These are phyloP conservation scores for Penicillium fuscoglaucum DNA, from an alignment of 2,329 filamentous ascomycete species.

Conservation along the genomic window DNA sequence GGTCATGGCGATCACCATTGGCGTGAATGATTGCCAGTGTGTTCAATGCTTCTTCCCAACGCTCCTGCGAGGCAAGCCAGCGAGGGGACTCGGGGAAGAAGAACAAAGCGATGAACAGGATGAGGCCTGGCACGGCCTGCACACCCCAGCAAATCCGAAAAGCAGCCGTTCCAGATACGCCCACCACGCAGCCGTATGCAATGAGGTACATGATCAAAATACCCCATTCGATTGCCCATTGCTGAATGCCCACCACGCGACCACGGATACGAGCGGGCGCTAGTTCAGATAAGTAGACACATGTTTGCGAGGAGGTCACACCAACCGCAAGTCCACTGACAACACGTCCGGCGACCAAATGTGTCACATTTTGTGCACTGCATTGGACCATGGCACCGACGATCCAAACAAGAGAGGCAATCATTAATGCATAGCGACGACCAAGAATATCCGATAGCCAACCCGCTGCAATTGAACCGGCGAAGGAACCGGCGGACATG, in stretches of 20 bases:
- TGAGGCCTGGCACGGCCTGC: constrained; percentile 60
- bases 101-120: constrained; percentile 56
- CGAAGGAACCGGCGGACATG: constrained; percentile 40
- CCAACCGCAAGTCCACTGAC: constrained; percentile 39
- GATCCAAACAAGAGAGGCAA: constrained; percentile 29
- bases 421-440: constrained; percentile 26
- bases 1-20: constrained; percentile 54
- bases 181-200: constrained; percentile 40
- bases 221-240: constrained; percentile 48
- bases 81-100: constrained; percentile 63
- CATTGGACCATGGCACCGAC: constrained; percentile 32
- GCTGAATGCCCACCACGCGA: constrained; percentile 46
- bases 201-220: constrained; percentile 49
- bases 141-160: constrained; percentile 65
- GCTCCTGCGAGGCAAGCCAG: constrained; percentile 61
- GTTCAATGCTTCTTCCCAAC: constrained; percentile 55
- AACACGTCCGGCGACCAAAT: constrained; percentile 28
- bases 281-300: constrained; percentile 48
- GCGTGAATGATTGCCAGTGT: constrained; percentile 60
- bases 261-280: constrained; percentile 45
- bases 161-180: constrained; percentile 42
- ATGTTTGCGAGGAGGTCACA: constrained; percentile 47
- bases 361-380: constrained; percentile 29
- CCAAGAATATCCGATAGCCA: constrained; percentile 29
- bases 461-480: constrained; percentile 23